Evolutionary conservation across 169 alveolate genomes (phyloP), one percentile per base, ranked within the genome.

Genomic region (Plasmodium coatneyi): DNA sequence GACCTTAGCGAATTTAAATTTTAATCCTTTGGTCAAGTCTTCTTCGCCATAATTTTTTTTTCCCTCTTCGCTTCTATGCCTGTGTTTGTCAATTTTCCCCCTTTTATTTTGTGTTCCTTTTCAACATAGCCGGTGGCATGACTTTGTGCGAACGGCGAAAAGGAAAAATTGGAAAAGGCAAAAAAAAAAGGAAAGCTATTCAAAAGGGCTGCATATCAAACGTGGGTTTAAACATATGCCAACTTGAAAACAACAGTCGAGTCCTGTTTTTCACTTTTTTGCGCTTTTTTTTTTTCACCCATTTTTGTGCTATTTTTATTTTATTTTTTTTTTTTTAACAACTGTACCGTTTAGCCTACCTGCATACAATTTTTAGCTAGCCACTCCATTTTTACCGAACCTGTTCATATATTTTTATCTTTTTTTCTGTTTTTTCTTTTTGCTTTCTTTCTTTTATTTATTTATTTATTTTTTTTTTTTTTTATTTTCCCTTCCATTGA

Each of bases 191-290:
- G 56, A 49, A 49, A 49, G 22, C 60, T 0, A 14, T 12, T 49
- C 60, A 16, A 22, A 22, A 49, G 22, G 60, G 60, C 19, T 49
- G 60, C 22, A 12, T 3, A 49, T 16, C 25, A 49, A 49, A 14
- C n/a, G 25, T 49, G 19, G 22, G 1, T 49, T 16, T 49, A 12
- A 49, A 16, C 60, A 49, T 16, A 49, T 49, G 22, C 19, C 60
- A 49, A 49, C 9, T 12, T 49, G 60, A 49, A 49, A 49, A 49
- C 60, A 49, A 49, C 60, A 49, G 60, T 16, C 52, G 32, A 49
- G 54, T 80, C 36, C n/a, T 80, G 74, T 19, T 43, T 36, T 66
- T 84, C 80, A 16, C 43, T 49, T 84, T 72, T 84, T 49, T 84
- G 54, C 10, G 79, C 66, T 3, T 52, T 7, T 39, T 52, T 83